Percentiles rank a stretch among this genome's conserved stretches.
phyloP scores from a whole-genome alignment of 371 early-diverging fungal species.

The Rhizopus delemar region DNA sequence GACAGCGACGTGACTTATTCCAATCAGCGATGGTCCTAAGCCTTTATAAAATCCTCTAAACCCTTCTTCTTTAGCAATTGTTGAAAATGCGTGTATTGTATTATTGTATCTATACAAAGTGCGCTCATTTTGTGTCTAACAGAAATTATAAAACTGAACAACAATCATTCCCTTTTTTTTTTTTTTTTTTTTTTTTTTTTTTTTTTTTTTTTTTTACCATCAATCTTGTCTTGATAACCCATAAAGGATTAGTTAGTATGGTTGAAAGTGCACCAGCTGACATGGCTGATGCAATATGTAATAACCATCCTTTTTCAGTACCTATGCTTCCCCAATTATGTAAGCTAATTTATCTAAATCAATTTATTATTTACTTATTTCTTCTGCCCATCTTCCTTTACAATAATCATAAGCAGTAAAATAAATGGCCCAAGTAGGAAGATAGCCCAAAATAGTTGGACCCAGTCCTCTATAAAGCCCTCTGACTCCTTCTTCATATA shows the following conservation, averaged over 20 bases:
- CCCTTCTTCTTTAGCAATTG: constrained; percentile 73
- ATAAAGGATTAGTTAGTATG: constrained; percentile 83
- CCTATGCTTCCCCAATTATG: constrained; percentile 20
- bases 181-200: constrained; percentile 24
- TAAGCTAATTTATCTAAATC: not conserved
- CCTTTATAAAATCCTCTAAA: constrained; percentile 86
- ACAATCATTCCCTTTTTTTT: constrained; percentile 2
- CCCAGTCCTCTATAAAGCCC: constrained; percentile 88
- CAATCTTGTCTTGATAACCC: constrained; percentile 92
- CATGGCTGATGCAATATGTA: constrained; percentile 86
- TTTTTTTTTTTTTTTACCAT: constrained; percentile 64
- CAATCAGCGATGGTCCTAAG: constrained; percentile 84
- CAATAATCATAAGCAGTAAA: constrained; percentile 78
- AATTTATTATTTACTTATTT: constrained; percentile 27
- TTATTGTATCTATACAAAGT: constrained; percentile 74
- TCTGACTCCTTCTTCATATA: constrained; percentile 75
- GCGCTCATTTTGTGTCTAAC: constrained; percentile 69
- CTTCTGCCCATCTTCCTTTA: constrained; percentile 45
- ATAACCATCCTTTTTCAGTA: constrained; percentile 55
- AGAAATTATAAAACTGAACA: not conserved
- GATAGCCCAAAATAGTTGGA: constrained; percentile 81
- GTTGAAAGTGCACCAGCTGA: constrained; percentile 86
- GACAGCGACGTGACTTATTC: constrained; percentile 90
- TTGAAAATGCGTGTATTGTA: constrained; percentile 70
- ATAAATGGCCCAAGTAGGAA: constrained; percentile 90